Evolutionary conservation across 2,329 filamentous ascomycete genomes (phyloP), one percentile per base, ranked within the genome.

Genomic region (Fonsecaea erecta): DNA sequence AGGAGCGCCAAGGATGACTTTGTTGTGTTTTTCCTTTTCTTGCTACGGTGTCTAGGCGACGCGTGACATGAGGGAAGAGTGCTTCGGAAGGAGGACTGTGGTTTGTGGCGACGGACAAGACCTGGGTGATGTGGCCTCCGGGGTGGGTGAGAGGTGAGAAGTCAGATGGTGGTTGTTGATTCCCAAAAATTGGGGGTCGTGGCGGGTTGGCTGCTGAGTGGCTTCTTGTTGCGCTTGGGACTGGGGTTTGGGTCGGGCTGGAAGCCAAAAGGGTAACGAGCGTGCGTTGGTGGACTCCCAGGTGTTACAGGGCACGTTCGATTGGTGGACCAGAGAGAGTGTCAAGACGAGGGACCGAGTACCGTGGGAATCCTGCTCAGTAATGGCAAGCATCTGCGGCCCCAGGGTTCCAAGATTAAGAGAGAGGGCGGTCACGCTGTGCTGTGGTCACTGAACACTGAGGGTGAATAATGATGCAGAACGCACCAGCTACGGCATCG

Each of bases 181-280:
- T 28, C 35, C 48, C 26, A 26, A 56, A n/a, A 18, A 26, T 53
- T 53, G 26, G 52, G 32, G 52, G 52, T 30, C 52, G 3, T 30
- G 16, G 53, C 4, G 52, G 26, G 35, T 53, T 53, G 48, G 59
- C 24, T 54, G 52, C 59, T 61, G 59, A 60, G 59, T 61, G 59
- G 48, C 51, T 55, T 60, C 21, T 43, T 40, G 30, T 34, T 57
- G 57, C 62, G 57, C 43, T 43, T 61, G 51, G 24, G 35, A 26
- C 52, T 34, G 52, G 63, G 64, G 64, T 60, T 66, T 5, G 60
- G 55, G 59, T 62, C 35, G 55, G 56, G 60, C 35, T 63, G 43
- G 40, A 40, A 55, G 53, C 21, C 18, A 24, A 62, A 62, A 55
- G 30, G 53, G 62, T 46, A 30, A 32, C 35, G 32, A 56, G 40